Evolutionary conservation across 768 basidiomycete genomes (phyloP), one percentile per base, ranked within the genome.

Genomic region (Daedaleopsis sinensis): DNA sequence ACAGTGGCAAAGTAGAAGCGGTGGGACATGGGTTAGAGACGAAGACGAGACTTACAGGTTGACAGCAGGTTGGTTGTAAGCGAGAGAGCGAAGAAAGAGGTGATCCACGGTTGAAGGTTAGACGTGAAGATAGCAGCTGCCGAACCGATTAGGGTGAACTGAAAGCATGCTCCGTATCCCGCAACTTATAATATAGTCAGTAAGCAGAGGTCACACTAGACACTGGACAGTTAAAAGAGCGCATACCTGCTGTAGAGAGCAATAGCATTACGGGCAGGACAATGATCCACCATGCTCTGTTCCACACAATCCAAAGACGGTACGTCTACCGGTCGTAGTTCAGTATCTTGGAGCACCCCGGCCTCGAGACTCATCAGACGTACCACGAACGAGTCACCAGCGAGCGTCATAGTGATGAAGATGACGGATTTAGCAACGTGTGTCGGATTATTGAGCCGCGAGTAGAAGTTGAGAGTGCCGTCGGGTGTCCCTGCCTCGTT

Each of bases 301-400:
- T 54, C 58, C 59, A 64, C 1, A 64, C 56, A 11, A 64, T 23
- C n/a, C 16, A 64, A 11, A 64, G 43, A 5, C 63, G 58, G 36
- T 64, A 64, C 21, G 44, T 47, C 63, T 64, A 16, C 23, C 39
- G 27, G 27, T 32, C 27, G 18, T 21, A 35, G 24, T 16, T 61
- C n/a, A 35, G 39, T n/a, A 5, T 1, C 10, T n/a, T 18, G 6
- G 39, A 1, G 27, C 6, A 11, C 9, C 32, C 21, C 27, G 27
- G 27, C 27, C 0, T 8, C 15, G 11, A 8, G 23, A 18, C 1
- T 15, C 18, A 19, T 8, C 3, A 36, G 23, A 55, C 61, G 21
- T 44, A 59, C 63, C 49, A 59, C 55, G 46, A 64, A 64, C 1
- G 43, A 35, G 23, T 59, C 58, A 7, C 58, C 63, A 8, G 59